phyloP scores from a whole-genome alignment of 495 filamentous ascomycete genomes.

The Tetracladium setigerum region DNA sequence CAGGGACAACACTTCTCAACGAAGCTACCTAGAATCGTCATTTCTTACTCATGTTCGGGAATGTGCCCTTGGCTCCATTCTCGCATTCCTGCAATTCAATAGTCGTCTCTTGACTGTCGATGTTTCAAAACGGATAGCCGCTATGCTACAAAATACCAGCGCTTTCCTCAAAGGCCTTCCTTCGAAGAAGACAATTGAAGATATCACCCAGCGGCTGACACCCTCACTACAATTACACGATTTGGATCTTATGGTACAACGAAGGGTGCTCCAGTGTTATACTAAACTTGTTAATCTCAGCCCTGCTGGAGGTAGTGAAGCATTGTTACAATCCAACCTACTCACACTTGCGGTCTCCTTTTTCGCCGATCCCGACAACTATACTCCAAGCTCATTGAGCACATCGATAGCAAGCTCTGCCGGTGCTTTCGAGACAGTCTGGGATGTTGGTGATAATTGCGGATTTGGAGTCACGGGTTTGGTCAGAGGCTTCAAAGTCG shows the following conservation, averaged over 20 bases:
- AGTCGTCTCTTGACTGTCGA: conserved; percentile 85
- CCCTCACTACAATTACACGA: conserved; percentile 88
- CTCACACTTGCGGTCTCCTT: conserved; percentile 86
- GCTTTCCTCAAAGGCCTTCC: conserved; percentile 80
- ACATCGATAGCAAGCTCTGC: conserved; percentile 89
- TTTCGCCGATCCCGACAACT: conserved; percentile 89
- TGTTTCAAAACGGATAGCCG: conserved; percentile 85
- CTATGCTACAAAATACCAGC: conserved; percentile 93
- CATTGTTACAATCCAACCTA: conserved; percentile 83
- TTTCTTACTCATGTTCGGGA: conserved; percentile 94
- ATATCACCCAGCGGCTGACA: conserved; percentile 75
- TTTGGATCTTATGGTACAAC: conserved; percentile 84
- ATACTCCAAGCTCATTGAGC: conserved; percentile 75
- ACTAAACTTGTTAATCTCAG: conserved; percentile 82
- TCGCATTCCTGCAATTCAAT: conserved; percentile 93
- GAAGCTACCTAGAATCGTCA: conserved; percentile 76
- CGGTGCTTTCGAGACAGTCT: conserved; percentile 82
- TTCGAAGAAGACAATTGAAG: conserved; percentile 77
- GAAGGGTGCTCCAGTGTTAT: conserved; percentile 91
- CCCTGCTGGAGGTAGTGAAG: conserved; percentile 70
- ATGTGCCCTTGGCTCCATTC: conserved; percentile 84
- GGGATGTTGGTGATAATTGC: conserved; percentile 91
- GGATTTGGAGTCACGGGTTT: conserved; percentile 89
- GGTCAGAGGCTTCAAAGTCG: conserved; percentile 66
- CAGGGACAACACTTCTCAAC: conserved; percentile 77